Conservation (phyloP, 495 filamentous ascomycete genomes). For the Trypethelium eluteriae region DNA sequence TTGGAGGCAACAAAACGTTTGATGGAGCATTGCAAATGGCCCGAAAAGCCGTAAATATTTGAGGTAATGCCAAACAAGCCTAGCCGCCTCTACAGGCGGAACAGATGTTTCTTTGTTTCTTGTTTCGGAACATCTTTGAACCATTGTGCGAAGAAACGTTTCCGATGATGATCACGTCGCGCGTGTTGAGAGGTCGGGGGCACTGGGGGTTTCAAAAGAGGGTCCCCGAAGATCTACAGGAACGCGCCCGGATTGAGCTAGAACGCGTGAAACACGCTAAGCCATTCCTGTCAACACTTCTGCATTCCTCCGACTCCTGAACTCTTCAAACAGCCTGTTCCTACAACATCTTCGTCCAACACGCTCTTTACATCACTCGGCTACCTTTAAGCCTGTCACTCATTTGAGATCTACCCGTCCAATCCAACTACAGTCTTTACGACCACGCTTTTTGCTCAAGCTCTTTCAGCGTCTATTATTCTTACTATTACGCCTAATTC, state of each 20-base stretch:
- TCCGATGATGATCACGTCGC: not conserved
- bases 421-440: not conserved
- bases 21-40: constrained; percentile 89
- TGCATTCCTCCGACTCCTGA: not conserved
- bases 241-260: constrained; percentile 2
- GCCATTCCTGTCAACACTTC: not conserved
- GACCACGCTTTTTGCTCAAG: not conserved
- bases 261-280: not conserved
- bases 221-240: not conserved
- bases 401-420: not conserved
- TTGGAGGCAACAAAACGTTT: constrained; percentile 85
- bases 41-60: constrained; percentile 52
- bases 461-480: not conserved
- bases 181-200: too few species aligned
- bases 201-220: too few species aligned
- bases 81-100: too few species aligned
- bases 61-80: too few species aligned
- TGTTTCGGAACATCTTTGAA: too few species aligned
- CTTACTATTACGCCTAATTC: not conserved
- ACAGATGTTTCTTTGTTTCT: too few species aligned
- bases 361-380: not conserved
- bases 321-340: not conserved
- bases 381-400: not conserved
- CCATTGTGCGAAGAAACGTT: constrained; percentile 30
- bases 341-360: not conserved